These are phyloP conservation scores for Talaromyces funiculosus DNA, from an alignment of 2,329 filamentous ascomycete species.

Conservation along the genomic window DNA sequence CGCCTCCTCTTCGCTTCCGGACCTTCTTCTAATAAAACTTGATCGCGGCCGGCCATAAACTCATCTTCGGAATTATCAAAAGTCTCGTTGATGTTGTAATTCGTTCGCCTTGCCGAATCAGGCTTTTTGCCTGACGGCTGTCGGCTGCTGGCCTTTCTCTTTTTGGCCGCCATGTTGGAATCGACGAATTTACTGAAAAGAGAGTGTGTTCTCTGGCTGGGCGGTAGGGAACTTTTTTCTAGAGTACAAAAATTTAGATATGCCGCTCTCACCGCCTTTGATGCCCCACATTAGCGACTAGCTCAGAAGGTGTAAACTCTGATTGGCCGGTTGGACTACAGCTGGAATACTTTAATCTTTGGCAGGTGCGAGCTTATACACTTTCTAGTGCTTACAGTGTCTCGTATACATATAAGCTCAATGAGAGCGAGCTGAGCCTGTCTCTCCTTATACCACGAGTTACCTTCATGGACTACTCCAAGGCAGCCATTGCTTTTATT, in stretches of 20 bases:
- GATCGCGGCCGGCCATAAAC: slow-evolving; percentile 81
- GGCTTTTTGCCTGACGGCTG: slow-evolving; percentile 28
- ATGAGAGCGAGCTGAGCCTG: neutral
- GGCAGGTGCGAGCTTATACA: neutral
- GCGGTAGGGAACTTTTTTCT: slow-evolving; percentile 1
- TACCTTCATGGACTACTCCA: slow-evolving; percentile 21
- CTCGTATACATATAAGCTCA: neutral
- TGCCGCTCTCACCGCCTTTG: slow-evolving; percentile 9
- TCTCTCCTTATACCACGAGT: neutral
- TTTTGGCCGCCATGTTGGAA: slow-evolving; percentile 36
- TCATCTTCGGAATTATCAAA: slow-evolving; percentile 93
- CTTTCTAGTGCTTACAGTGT: neutral
- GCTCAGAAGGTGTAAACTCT: neutral
- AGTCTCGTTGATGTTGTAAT: slow-evolving; percentile 55
- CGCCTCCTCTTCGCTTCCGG: slow-evolving; percentile 71
- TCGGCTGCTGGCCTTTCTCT: slow-evolving; percentile 62
- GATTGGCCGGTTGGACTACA: neutral
- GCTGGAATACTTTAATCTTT: neutral
- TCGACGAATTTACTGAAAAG: neutral
- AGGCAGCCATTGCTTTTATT: slow-evolving; percentile 25
- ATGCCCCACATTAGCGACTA: neutral
- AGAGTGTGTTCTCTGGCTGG: neutral
- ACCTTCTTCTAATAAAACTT: slow-evolving; percentile 76
- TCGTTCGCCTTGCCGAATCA: slow-evolving; percentile 25
- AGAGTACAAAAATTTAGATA: slow-evolving; percentile 7